Base-by-base conservation (phyloP, 768 basidiomycete species). In the Rhodotorula diobovata region DNA sequence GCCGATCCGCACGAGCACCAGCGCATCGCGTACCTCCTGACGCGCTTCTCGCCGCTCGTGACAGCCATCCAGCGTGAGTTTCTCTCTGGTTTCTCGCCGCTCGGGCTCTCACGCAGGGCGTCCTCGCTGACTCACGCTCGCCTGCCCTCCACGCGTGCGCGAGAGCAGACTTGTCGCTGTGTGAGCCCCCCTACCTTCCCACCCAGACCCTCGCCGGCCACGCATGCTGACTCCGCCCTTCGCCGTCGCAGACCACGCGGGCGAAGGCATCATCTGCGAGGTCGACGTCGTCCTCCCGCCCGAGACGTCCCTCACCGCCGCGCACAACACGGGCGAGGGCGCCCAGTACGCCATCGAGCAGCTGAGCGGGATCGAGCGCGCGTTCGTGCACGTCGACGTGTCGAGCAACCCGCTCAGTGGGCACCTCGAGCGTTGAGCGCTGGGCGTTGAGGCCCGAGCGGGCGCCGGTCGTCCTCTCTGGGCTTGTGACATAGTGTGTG, bases 41-140 rank as follows among this genome's bases (percentile, higher is more conserved):
- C 80, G 9, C 73, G 82, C 12, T 83, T 83, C 78, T 79, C 78
- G 53, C 80, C 81, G 6, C 79, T 82, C 11, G 71, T 80, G 30
- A 78, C 77, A 51, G 80, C 79, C 30, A 77, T 78, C 7, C 80
- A 80, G 66, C 76, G n/a, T n/a, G n/a, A n/a, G n/a, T n/a, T n/a
- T n/a, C n/a, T n/a, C n/a, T n/a, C n/a, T n/a, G n/a, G n/a, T n/a
- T n/a, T n/a, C n/a, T n/a, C n/a, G n/a, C n/a, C n/a, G n/a, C n/a
- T n/a, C n/a, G n/a, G n/a, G n/a, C n/a, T n/a, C n/a, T n/a, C n/a
- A n/a, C n/a, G n/a, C n/a, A n/a, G n/a, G n/a, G n/a, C n/a, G n/a
- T n/a, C n/a, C n/a, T n/a, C n/a, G n/a, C n/a, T n/a, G n/a, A n/a
- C n/a, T n/a, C n/a, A n/a, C n/a, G n/a, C n/a, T n/a, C n/a, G n/a